Base-by-base conservation (phyloP, 495 filamentous ascomycete species). In the Aspergillus wentii region DNA sequence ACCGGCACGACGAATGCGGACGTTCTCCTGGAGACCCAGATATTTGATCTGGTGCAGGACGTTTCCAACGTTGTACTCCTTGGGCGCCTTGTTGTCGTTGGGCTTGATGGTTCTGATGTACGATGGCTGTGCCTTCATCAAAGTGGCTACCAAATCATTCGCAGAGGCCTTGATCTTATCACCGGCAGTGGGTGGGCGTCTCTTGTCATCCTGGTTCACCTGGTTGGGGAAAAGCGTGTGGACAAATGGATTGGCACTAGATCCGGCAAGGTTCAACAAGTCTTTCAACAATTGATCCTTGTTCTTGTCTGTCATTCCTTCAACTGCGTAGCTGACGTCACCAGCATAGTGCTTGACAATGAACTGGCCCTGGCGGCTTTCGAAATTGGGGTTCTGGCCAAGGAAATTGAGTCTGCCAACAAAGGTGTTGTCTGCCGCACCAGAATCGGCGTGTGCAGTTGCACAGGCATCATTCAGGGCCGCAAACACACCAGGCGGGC, bases 81-180 rank as follows among this genome's bases (percentile, higher is more conserved):
- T 77, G 0, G 88, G 84, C 8, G 87, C 91, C 61, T 97, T 97
- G 67, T 95, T 97, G 51, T 99, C 94, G 62, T 99, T 99, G 4
- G 94, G 94, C 59, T 99, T 99, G 63, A 99, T 99, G 3, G 94
- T 99, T 49, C 94, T 85, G 54, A 99, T 99, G 54, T 99, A 99
- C 0, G 88, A 94, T 2, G 94, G 94, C 37, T 88, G 81, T 16
- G 88, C 88, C 61, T 95, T 95, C 94, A 96, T 97, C 51, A 99
- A 64, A 3, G 94, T 97, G 0, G 86, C 77, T 10, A 99, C 94
- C 13, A 99, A 71, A 28, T 95, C 88, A 58, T 99, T 99, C 21
- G 94, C 94, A 7, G 94, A 99, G 5, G 80, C 74, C 54, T 89
- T 94, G 61, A 99, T 99, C 68, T 95, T 94, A 64, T 99, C 94